phyloP scores from a whole-genome alignment of 1,139 yeast genomes.

The Saccharomyces hybrid region DNA sequence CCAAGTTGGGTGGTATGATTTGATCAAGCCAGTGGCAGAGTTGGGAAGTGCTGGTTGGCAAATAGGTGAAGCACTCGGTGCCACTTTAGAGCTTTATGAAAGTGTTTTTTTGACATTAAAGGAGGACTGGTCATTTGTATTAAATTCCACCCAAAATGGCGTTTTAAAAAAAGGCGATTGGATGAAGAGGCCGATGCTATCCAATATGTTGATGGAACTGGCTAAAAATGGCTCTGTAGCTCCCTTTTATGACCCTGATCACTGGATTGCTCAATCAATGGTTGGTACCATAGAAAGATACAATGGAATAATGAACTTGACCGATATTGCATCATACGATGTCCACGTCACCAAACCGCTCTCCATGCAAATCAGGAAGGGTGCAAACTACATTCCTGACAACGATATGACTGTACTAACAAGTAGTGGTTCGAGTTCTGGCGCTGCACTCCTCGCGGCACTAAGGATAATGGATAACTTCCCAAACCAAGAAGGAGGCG shows the following conservation, averaged over 20 bases:
- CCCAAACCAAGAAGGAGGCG: constrained; percentile 36
- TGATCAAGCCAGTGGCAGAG: constrained; percentile 67
- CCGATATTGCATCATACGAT: constrained; percentile 60
- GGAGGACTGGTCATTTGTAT: constrained; percentile 51
- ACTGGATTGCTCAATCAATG: constrained; percentile 58
- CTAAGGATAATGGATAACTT: constrained; percentile 50
- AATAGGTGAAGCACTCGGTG: constrained; percentile 45
- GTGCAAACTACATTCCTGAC: constrained; percentile 28
- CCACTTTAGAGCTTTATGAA: constrained; percentile 35
- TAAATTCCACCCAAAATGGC: constrained; percentile 29
- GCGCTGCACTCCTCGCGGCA: constrained; percentile 74
- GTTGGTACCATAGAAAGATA: constrained; percentile 38
- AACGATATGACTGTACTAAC: constrained; percentile 52
- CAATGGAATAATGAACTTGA: constrained; percentile 55
- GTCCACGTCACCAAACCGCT: constrained; percentile 54
- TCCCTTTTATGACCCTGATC: constrained; percentile 74
- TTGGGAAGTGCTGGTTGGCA: constrained; percentile 64
- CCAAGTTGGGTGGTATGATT: constrained; percentile 58
- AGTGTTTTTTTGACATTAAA: constrained; percentile 32
- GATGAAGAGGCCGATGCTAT: constrained; percentile 52
- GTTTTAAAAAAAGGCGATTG: constrained; percentile 49
- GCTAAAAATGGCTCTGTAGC: constrained; percentile 71
- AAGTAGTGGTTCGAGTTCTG: constrained; percentile 74
- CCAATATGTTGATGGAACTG: constrained; percentile 56
- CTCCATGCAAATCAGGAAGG: constrained; percentile 29